Evolutionary conservation across 2,329 filamentous ascomycete genomes (phyloP).

Genomic region (Xylariales sp.): DNA sequence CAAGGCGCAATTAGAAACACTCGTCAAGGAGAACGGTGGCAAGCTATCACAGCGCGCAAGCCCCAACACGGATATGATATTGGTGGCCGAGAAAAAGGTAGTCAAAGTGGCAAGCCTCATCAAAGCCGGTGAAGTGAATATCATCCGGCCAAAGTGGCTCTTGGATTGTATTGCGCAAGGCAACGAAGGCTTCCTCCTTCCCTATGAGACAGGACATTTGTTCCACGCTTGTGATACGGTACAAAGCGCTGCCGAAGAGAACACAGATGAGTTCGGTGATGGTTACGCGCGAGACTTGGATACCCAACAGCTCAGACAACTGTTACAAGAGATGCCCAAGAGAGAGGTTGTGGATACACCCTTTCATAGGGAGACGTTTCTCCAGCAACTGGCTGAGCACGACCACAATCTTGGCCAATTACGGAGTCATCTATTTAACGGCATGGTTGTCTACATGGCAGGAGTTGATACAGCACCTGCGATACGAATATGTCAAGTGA

Average conservation of each 20-base stretch:
- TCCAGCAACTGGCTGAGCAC: slow-evolving; percentile 66
- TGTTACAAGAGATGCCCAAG: slow-evolving; percentile 64
- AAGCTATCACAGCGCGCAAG: slow-evolving; percentile 79
- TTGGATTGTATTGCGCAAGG: slow-evolving; percentile 78
- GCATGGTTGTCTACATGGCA: slow-evolving; percentile 57
- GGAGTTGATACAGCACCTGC: slow-evolving; percentile 47
- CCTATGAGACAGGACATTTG: slow-evolving; percentile 72
- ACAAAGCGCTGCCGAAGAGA: slow-evolving; percentile 64
- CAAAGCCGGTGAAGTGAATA: slow-evolving; percentile 75
- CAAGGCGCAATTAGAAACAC: slow-evolving; percentile 81
- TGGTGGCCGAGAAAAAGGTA: slow-evolving; percentile 81
- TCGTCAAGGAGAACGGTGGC: slow-evolving; percentile 88
- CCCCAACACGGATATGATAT: slow-evolving; percentile 70
- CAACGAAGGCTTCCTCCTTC: slow-evolving; percentile 71
- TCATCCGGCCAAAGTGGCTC: slow-evolving; percentile 85
- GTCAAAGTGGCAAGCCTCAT: slow-evolving; percentile 87
- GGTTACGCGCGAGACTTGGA: slow-evolving; percentile 80
- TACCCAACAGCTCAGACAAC: slow-evolving; percentile 68
- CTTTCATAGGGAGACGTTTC: slow-evolving; percentile 61
- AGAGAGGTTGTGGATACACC: slow-evolving; percentile 53
- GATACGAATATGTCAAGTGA: slow-evolving; percentile 57
- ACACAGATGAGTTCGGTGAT: slow-evolving; percentile 83
- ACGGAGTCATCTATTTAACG: slow-evolving; percentile 64
- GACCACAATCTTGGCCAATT: slow-evolving; percentile 65
- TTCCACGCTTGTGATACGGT: slow-evolving; percentile 73